These are phyloP conservation scores for Penstemon davidsonii DNA, from an alignment of 257 asterid genomes.

Conservation along the genomic window DNA sequence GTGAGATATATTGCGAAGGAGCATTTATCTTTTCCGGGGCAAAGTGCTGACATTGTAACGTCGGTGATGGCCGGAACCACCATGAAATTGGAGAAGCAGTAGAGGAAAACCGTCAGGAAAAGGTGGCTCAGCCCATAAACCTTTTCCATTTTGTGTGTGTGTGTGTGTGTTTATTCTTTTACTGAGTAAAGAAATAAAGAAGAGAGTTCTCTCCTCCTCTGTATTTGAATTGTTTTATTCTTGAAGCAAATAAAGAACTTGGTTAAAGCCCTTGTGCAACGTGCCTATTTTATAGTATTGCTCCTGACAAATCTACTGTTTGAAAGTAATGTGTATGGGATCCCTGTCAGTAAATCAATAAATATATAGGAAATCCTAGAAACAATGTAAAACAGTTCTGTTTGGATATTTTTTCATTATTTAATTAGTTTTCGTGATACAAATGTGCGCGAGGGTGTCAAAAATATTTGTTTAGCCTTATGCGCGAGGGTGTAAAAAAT, in stretches of 20 bases:
- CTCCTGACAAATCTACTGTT: neutral
- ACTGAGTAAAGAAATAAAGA: neutral
- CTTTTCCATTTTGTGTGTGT: constrained; percentile 39
- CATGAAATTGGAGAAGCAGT: constrained; percentile 73
- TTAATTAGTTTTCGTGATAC: too few species aligned
- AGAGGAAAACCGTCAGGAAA: constrained; percentile 81
- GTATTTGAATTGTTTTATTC: neutral
- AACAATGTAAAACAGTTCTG: too few species aligned
- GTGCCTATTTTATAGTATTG: constrained; percentile 17
- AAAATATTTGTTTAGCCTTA: too few species aligned
- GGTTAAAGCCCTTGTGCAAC: constrained; percentile 21
- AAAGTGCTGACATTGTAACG: constrained; percentile 76
- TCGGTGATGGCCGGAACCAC: constrained; percentile 90
- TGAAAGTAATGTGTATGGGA: constrained; percentile 18
- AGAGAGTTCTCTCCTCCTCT: too few species aligned
- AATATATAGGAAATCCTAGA: neutral
- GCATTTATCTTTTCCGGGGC: constrained; percentile 79
- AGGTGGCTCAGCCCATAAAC: constrained; percentile 71
- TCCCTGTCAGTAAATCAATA: neutral
- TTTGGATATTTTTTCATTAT: too few species aligned
- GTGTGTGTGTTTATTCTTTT: neutral
- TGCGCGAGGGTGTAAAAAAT: too few species aligned
- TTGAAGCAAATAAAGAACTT: constrained; percentile 21
- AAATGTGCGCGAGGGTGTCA: too few species aligned
- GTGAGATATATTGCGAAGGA: constrained; percentile 84